phyloP scores from a whole-genome alignment of 306 rosid species.

The Lupinus albus region DNA sequence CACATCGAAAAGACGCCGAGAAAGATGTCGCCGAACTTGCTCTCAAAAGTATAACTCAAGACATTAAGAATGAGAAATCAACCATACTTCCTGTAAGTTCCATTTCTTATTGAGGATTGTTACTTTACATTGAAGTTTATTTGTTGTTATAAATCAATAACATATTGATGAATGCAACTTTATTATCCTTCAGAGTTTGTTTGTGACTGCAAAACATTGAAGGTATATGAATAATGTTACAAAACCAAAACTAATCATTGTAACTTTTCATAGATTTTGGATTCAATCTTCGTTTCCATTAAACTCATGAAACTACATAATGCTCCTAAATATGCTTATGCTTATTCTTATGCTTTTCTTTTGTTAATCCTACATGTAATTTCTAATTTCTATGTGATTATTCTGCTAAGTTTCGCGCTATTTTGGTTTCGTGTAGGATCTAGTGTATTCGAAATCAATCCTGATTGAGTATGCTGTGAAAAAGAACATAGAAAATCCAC shows the following conservation, averaged over 20 bases:
- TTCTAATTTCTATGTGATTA: constrained; percentile 7
- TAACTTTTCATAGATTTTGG: not conserved
- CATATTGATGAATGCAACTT: not conserved
- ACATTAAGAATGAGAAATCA: not conserved
- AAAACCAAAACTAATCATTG: not conserved
- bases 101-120: constrained; percentile 1
- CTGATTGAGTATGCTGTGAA: constrained; percentile 31
- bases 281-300: not conserved
- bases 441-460: constrained; percentile 25
- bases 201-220: not conserved
- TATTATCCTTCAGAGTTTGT: not conserved
- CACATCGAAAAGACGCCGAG: constrained; percentile 19
- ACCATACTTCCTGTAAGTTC: constrained; percentile 22
- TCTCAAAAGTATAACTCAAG: not conserved
- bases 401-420: not conserved
- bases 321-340: not conserved
- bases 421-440: constrained; percentile 23
- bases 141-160: constrained; percentile 2
- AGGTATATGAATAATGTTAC: not conserved
- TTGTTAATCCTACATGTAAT: not conserved
- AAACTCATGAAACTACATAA: not conserved
- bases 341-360: not conserved
- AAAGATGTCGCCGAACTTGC: constrained; percentile 35
- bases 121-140: not conserved
- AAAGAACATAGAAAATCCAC: constrained; percentile 15